Percentiles rank a stretch among this genome's conserved stretches.
Conservation (phyloP, 345 rosid genomes). For the Eutrema heterophyllum region DNA sequence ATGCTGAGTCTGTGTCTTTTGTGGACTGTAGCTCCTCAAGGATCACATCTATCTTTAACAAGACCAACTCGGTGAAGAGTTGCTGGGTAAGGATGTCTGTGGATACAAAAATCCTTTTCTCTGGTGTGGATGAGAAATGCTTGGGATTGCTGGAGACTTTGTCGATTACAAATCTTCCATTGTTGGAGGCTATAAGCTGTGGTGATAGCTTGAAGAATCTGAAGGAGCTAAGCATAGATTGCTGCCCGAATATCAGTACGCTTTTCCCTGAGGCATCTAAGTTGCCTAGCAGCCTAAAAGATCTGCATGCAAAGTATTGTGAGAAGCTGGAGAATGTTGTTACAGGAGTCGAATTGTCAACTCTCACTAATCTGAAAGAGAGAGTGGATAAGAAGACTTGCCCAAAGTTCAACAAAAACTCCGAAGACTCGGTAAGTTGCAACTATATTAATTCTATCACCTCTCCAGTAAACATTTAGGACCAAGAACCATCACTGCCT, state of each 20-base stretch:
- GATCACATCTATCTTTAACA: slow-evolving; percentile 31
- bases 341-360: slow-evolving; percentile 5
- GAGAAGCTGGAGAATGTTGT: slow-evolving; percentile 34
- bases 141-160: slow-evolving; percentile 35
- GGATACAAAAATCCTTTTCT: slow-evolving; percentile 25
- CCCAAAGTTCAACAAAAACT: background rate
- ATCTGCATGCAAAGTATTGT: slow-evolving; percentile 39
- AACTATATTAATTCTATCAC: background rate
- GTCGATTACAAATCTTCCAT: slow-evolving; percentile 36
- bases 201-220: slow-evolving; percentile 29
- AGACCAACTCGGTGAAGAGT: slow-evolving; percentile 21
- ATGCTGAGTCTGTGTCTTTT: slow-evolving; percentile 30
- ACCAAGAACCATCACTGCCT: background rate
- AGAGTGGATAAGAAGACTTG: background rate
- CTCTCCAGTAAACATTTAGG: background rate
- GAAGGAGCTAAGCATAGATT: slow-evolving; percentile 38
- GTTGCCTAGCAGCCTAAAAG: slow-evolving; percentile 34
- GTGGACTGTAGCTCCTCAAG: slow-evolving; percentile 21
- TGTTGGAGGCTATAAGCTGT: slow-evolving; percentile 24
- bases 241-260: slow-evolving; percentile 38
- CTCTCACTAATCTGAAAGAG: slow-evolving; percentile 7
- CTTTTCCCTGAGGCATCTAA: slow-evolving; percentile 20
- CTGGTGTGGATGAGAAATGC: slow-evolving; percentile 23
- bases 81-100: slow-evolving; percentile 40
- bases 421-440: slow-evolving; percentile 11